Evolutionary conservation across 768 basidiomycete species (phyloP).

Genomic region (Agrocybe chaxingu): DNA sequence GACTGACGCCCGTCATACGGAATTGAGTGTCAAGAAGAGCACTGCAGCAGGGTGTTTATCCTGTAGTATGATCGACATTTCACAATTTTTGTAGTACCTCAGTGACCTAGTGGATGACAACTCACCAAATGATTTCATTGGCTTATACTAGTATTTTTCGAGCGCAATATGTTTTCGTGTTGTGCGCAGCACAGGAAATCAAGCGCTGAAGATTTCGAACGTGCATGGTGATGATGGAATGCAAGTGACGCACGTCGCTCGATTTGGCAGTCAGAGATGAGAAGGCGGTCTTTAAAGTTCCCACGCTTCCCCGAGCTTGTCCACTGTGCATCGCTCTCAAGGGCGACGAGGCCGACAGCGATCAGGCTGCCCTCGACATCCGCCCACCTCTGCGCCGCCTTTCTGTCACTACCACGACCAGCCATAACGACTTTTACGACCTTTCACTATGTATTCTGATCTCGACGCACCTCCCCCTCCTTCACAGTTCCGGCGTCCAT

Average conservation of each 20-base stretch:
- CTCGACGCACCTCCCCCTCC: constrained; percentile 50
- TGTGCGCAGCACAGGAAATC: no score
- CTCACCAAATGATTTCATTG: no score
- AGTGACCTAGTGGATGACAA: no score
- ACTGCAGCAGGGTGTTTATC: no score
- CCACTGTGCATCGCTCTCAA: constrained; percentile 8
- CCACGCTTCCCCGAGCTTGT: constrained; percentile 10
- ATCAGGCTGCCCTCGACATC: constrained; percentile 4
- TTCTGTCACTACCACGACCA: constrained; percentile 9
- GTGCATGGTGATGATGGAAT: constrained; percentile 18
- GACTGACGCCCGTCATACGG: constrained; percentile 26
- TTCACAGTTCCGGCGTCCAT: constrained; percentile 58
- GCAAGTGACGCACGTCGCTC: constrained; percentile 2
- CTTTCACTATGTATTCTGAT: constrained; percentile 36
- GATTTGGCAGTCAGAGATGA: constrained; percentile 3
- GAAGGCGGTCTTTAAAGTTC: constrained; percentile 2
- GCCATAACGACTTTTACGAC: constrained; percentile 13
- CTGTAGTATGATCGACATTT: no score
- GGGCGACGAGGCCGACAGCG: constrained; percentile 3
- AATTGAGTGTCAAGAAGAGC: no score
- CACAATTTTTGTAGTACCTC: no score
- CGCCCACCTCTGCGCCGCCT: not conserved
- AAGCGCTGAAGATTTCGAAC: constrained; percentile 13
- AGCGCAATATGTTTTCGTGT: no score
- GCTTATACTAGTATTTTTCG: no score